Evolutionary conservation across 139 green algal genomes (phyloP).

Genomic region (Chlamydomonas eustigma): DNA sequence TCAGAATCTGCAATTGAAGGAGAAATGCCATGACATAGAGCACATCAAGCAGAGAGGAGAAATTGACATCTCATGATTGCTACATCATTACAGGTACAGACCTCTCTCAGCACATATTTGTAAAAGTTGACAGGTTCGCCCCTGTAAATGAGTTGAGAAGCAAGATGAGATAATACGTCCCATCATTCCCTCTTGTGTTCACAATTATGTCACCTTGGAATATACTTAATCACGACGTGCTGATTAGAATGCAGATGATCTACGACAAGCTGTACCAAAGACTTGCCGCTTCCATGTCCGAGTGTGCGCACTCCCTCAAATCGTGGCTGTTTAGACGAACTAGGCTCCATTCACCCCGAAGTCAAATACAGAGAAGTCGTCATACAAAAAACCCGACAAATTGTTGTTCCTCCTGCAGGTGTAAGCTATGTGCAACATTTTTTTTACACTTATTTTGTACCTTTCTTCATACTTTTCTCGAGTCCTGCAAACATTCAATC

Average conservation of each 20-base stretch:
- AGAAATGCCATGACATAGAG: neutral
- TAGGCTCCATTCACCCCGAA: no score
- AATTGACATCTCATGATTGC: neutral
- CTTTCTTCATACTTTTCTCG: no score
- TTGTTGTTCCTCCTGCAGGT: no score
- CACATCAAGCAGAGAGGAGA: neutral
- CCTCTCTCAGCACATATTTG: slow-evolving; percentile 33
- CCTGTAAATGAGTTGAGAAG: slow-evolving; percentile 2
- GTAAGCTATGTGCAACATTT: no score
- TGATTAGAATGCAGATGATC: slow-evolving; percentile 14
- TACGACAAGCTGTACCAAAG: slow-evolving; percentile 20
- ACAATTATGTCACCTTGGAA: neutral
- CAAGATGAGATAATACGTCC: slow-evolving; percentile 10
- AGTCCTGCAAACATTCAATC: no score
- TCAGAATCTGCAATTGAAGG: slow-evolving; percentile 17
- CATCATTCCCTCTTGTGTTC: neutral
- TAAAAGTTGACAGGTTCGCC: slow-evolving; percentile 17
- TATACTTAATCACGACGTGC: slow-evolving; percentile 28
- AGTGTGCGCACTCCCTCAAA: slow-evolving; percentile 11
- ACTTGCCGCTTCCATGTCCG: slow-evolving; percentile 11
- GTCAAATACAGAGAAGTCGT: neutral
- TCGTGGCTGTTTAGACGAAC: slow-evolving; percentile 1
- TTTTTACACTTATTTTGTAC: no score
- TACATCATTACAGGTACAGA: neutral
- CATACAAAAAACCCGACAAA: no score